Conservation (phyloP, 2,329 filamentous ascomycete species). For the Verticillium nubilum region DNA sequence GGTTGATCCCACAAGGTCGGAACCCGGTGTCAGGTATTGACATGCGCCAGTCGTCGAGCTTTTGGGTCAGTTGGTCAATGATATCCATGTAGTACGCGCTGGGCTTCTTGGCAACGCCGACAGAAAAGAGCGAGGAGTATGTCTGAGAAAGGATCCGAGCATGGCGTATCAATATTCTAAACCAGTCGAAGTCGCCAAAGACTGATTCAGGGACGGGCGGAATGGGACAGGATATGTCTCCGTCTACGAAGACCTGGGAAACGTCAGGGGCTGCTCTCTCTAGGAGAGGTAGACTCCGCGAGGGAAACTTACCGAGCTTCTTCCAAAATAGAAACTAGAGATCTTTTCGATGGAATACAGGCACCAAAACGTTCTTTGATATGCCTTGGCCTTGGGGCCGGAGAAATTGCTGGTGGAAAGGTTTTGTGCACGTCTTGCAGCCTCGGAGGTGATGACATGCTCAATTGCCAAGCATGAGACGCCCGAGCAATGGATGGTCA, state of each 20-base stretch:
- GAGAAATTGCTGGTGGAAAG: constrained; percentile 15
- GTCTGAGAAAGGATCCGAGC: constrained; percentile 20
- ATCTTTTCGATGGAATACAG: constrained; percentile 21
- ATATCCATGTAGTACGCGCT: constrained; percentile 17
- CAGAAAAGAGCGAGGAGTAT: constrained; percentile 21
- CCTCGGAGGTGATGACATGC: constrained; percentile 23
- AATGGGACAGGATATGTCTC: constrained; percentile 23
- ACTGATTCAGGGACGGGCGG: constrained; percentile 16
- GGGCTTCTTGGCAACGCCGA: constrained; percentile 18
- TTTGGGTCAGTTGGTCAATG: constrained; percentile 18
- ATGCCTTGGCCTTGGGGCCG: constrained; percentile 8
- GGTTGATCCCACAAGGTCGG: constrained; percentile 7
- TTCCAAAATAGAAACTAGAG: constrained; percentile 21
- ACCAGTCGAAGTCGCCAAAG: constrained; percentile 19
- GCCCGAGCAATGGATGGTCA: constrained; percentile 20
- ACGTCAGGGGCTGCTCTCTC: neutral
- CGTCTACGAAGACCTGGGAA: constrained; percentile 21
- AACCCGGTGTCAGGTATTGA: constrained; percentile 17
- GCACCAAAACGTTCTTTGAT: constrained; percentile 23
- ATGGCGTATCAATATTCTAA: constrained; percentile 18
- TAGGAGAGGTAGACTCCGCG: too few species aligned
- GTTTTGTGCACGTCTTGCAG: constrained; percentile 22
- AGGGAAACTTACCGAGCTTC: constrained; percentile 19
- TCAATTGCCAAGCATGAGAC: constrained; percentile 24
- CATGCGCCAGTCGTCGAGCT: constrained; percentile 21